Percentiles rank a stretch among this genome's conserved stretches.
Conservation (phyloP, 78 protist genomes). For the Dictyostelium citrinum region DNA sequence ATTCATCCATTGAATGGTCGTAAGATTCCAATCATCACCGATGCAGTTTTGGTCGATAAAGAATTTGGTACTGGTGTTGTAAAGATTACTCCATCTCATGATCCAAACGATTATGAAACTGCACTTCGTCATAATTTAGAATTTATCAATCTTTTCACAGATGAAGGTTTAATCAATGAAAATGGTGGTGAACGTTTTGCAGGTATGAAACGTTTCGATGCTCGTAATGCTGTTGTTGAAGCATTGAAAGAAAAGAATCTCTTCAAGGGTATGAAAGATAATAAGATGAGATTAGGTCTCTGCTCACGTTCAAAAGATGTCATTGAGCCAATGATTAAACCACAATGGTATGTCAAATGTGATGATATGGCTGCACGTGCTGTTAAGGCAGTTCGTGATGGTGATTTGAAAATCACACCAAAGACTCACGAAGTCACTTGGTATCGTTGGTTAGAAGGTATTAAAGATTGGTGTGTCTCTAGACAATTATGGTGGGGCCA, state of each 20-base stretch:
- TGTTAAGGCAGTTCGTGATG: conserved; percentile 52
- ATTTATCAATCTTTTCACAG: conserved; percentile 87
- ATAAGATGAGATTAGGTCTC: conserved; percentile 85
- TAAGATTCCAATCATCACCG: conserved; percentile 95
- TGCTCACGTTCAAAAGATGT: conserved; percentile 84
- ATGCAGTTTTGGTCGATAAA: conserved; percentile 92
- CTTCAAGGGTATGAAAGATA: conserved; percentile 69
- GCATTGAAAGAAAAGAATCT: conserved; percentile 67
- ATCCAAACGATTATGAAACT: conserved; percentile 92
- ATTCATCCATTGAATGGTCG: conserved; percentile 88
- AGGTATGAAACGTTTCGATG: conserved; percentile 92
- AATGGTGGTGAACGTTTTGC: conserved; percentile 60
- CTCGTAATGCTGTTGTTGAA: conserved; percentile 85
- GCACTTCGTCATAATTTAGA: conserved; percentile 95
- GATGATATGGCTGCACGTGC: conserved; percentile 77
- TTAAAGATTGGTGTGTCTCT: conserved; percentile 97
- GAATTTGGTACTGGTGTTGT: conserved; percentile 98
- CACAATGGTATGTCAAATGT: conserved; percentile 98
- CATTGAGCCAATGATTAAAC: conserved; percentile 88
- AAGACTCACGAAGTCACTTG: conserved; percentile 56
- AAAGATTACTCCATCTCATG: conserved; percentile 98
- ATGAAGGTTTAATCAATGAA: conserved; percentile 92
- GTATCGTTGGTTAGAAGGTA: conserved; percentile 78
- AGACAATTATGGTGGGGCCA: conserved; percentile 99
- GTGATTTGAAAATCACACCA: conserved; percentile 90